Evolutionary conservation across 208 protist species (phyloP), one percentile per base, ranked within the genome.

Genomic region (Borovskyia barvae): DNA sequence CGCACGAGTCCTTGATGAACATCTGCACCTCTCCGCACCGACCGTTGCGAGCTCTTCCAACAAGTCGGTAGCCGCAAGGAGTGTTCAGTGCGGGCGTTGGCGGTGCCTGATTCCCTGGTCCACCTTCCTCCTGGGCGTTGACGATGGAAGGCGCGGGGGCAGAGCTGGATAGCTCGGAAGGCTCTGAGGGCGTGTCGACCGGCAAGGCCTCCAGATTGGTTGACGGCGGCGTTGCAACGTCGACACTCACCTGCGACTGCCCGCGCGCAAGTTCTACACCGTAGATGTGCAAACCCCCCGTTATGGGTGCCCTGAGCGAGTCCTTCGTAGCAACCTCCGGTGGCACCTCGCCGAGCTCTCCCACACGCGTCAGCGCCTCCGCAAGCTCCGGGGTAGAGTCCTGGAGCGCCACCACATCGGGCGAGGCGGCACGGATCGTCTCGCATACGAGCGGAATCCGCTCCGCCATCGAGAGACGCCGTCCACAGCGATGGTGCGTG

Each of bases 371-470:
- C 30, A 89, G 67, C n/a, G 77, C 74, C 17, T 56, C 64, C 1
- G 77, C 76, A 1, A 93, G 48, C 25, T 71, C 75, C 7, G 69
- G 50, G 12, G 72, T 75, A 20, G 83, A 90, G 72, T 89, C 80
- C 68, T 93, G 87, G 40, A 93, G 63, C 2, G 82, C 80, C n/a
- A 93, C 87, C 17, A 93, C 70, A 42, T 93, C 87, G 3, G 87
- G 59, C 0, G 66, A 69, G 37, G 69, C 54, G 5, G 39, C 47
- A 2, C 20, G 17, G 22, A 93, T 81, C 41, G 77, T 80, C 53
- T 63, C 53, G 25, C 74, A 76, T 19, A 93, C 47, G 15, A 71
- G 58, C 12, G 74, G 75, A 17, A 89, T 62, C 20, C 82, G 73
- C 52, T 85, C 55, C 9, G 56, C 47, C 24, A 90, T 49, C 2